Percentiles rank a stretch among this genome's conserved stretches.
These are phyloP conservation scores for Peniophora sp. DNA, from an alignment of 1,284 basidiomycete species.

Conservation along the genomic window DNA sequence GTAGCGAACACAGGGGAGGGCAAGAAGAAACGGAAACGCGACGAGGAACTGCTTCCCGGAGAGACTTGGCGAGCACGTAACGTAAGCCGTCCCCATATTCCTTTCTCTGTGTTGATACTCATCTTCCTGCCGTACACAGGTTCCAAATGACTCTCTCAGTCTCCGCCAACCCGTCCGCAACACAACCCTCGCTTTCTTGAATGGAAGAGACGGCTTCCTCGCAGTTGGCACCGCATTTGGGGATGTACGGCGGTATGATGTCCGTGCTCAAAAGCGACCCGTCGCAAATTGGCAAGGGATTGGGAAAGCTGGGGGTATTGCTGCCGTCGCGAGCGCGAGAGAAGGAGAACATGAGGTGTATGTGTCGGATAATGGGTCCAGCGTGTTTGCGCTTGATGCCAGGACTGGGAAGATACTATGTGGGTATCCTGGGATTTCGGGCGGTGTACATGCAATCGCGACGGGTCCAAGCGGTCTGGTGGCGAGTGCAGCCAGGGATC, in stretches of 20 bases:
- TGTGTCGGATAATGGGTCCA: constrained; percentile 64
- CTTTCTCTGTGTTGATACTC: background rate
- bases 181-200: constrained; percentile 48
- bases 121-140: constrained; percentile 27
- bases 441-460: constrained; percentile 58
- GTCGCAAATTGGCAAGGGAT: constrained; percentile 59
- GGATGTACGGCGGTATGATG: constrained; percentile 76
- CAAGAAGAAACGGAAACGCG: constrained; percentile 64
- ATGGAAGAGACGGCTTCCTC: constrained; percentile 40
- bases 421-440: constrained; percentile 69
- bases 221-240: constrained; percentile 74
- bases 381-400: constrained; percentile 66
- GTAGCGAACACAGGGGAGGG: constrained; percentile 12
- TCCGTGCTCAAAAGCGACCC: constrained; percentile 63
- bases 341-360: constrained; percentile 74
- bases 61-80: constrained; percentile 81
- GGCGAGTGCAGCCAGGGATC: constrained; percentile 58
- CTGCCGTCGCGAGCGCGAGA: constrained; percentile 49
- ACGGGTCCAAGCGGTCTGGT: constrained; percentile 38
- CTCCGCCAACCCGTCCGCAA: constrained; percentile 81
- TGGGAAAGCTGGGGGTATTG: constrained; percentile 62
- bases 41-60: constrained; percentile 52
- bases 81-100: constrained; percentile 25
- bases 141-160: constrained; percentile 70
- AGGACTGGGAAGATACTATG: constrained; percentile 68